Base-by-base conservation (phyloP, 2,329 filamentous ascomycete genomes). In the Magnaporthiopsis incrustans region DNA sequence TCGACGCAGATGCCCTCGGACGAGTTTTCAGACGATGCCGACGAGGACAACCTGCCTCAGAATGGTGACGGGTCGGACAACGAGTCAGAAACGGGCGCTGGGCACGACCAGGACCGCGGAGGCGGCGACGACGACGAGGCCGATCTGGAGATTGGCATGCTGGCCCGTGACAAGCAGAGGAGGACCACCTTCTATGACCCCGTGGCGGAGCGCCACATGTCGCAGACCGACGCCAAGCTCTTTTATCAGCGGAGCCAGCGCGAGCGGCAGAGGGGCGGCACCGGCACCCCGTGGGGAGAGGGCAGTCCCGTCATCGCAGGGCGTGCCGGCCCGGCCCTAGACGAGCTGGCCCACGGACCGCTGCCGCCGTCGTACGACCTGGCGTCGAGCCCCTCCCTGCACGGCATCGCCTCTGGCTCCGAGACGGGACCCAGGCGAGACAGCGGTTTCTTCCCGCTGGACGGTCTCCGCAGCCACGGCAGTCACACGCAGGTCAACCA, bases 101-200 rank as follows among this genome's bases (percentile, higher is more conserved):
- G 15, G 30, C 27, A 61, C n/a, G 32, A 26, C 22, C 26, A 60
- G 32, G 59, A 14, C 59, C 30, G 4, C 30, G 35, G 56, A 12
- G 26, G n/a, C 30, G 30, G 30, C 30, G 59, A n/a, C 32, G 26
- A 64, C 18, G 60, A 38, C n/a, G 63, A 66, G 33, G 33, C 32
- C 25, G 74, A 73, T 18, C 72, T 79, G 50, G 73, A 81, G 64
- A 82, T 84, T 35, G 85, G 85, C 64, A 85, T 88, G 80, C 78
- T 89, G 12, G 78, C 79, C 27, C 79, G 86, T 66, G 86, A 89
- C 71, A 73, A 85, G 63, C 85, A 85, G 44, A 82, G 82, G 66
- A 89, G 88, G 73, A 97, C 92, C 11, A 91, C 93, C 26, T 96
- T 92, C 73, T 97, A 96, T 77, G 93, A 97, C 76, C 92, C 94